These are phyloP conservation scores for Ustilago sp. DNA, from an alignment of 1,284 basidiomycete species.

Conservation along the genomic window DNA sequence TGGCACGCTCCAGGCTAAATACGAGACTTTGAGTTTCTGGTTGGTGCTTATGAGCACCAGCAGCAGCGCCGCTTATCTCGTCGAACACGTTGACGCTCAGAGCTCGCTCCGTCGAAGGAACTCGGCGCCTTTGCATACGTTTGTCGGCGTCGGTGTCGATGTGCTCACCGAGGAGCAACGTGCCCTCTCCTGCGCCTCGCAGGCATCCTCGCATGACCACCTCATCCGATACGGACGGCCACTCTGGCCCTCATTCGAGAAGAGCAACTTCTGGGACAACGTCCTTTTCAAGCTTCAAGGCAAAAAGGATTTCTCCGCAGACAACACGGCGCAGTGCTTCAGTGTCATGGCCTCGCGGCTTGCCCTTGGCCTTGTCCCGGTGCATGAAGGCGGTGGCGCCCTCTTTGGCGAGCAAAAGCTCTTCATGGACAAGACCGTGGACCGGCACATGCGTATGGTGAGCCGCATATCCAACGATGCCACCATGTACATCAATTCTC, in stretches of 20 bases:
- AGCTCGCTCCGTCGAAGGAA: background rate
- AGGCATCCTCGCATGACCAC: background rate
- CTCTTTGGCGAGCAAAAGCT: background rate
- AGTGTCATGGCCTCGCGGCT: slow-evolving; percentile 15
- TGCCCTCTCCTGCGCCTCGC: background rate
- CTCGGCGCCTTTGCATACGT: background rate
- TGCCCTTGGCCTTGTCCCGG: slow-evolving; percentile 3
- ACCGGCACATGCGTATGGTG: slow-evolving; percentile 20
- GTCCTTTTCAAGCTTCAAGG: slow-evolving; percentile 8
- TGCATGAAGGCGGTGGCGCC: background rate
- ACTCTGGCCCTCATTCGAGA: slow-evolving; percentile 5
- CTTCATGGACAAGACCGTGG: background rate
- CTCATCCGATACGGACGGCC: slow-evolving; percentile 6
- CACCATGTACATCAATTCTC: slow-evolving; percentile 1
- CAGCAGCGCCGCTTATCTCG: background rate
- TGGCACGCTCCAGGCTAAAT: background rate
- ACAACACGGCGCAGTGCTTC: background rate
- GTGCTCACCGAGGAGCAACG: background rate
- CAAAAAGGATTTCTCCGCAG: background rate
- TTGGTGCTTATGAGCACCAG: background rate
- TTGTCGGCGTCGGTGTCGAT: background rate
- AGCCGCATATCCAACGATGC: background rate
- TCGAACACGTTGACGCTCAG: background rate
- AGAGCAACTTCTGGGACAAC: slow-evolving; percentile 1
- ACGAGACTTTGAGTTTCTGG: background rate